Base-by-base conservation (phyloP, 768 basidiomycete species). In the Dioszegia aurantiaca region DNA sequence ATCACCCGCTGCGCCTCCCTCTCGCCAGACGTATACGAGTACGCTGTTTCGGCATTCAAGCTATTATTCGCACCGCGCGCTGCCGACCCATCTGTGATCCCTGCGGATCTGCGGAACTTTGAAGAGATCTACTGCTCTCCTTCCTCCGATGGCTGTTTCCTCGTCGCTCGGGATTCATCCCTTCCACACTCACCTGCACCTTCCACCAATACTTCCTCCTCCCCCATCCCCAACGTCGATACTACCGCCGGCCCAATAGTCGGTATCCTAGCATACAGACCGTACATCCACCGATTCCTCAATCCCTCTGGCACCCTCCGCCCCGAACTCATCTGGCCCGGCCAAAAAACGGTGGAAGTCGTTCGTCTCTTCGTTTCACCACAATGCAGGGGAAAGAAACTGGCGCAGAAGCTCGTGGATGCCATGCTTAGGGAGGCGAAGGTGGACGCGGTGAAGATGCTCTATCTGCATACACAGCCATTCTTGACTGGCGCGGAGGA, bases 401-500 rank as follows among this genome's bases (percentile, higher is more conserved):
- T 51, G n/a, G 48, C 48, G 2, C 31, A 51, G 33, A 8, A 23
- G 4, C 21, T 53, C 6, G 27, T 40, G 1, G 21, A 40, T 30
- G 21, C 19, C 4, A 8, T 40, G 26, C n/a, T n/a, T n/a, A n/a
- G n/a, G n/a, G n/a, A n/a, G n/a, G n/a, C n/a, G n/a, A 37, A n/a
- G 16, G 19, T 36, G 12, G 51, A 40, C 11, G 51, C 37, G 36
- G 23, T 6, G 39, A 40, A 26, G 17, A 37, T 53, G 51, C 12
- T 40, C 37, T 53, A 53, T 27, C 48, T 53, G 6, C 51, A 53
- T 27, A 53, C 37, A 1, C 37, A 39, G 36, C 51, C 51, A 3
- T 53, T 53, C 26, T 41, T 40, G 21, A 11, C 37, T 9, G 37
- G 51, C 17, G 51, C 51, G 21, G 51, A 40, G 23, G 19, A 53